A percentile compares a stretch with the other conserved stretches of the same genome.
Conservation (phyloP, 2,329 filamentous ascomycete genomes). For the Paraphaeosphaeria sporulosa region DNA sequence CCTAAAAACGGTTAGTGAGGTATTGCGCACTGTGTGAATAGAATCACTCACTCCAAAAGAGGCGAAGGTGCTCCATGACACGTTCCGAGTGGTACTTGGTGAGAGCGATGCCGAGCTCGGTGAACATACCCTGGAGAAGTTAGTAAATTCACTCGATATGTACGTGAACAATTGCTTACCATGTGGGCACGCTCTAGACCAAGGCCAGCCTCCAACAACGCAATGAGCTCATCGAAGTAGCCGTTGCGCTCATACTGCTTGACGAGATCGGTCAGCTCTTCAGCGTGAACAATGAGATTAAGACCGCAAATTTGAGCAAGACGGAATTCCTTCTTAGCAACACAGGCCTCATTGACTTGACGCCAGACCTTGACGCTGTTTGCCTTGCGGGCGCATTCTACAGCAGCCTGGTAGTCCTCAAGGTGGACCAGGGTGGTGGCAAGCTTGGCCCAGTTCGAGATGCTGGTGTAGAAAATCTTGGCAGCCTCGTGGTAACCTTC, state of each 20-base stretch:
- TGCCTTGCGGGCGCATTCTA: slow-evolving; percentile 96
- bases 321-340: slow-evolving; percentile 98
- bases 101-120: slow-evolving; percentile 86
- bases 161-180: not conserved
- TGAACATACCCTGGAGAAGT: slow-evolving; percentile 96
- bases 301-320: slow-evolving; percentile 98
- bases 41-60: slow-evolving; percentile 77
- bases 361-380: slow-evolving; percentile 99
- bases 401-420: slow-evolving; percentile 94
- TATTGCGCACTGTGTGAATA: not conserved
- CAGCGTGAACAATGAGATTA: slow-evolving; percentile 96
- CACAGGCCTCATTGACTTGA: slow-evolving; percentile 95
- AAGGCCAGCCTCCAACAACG: slow-evolving; percentile 90
- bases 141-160: no score
- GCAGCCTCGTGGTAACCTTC: slow-evolving; percentile 95
- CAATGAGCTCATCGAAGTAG: slow-evolving; percentile 98
- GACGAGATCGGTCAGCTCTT: slow-evolving; percentile 90
- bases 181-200: slow-evolving; percentile 77
- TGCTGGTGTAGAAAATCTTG: slow-evolving; percentile 98
- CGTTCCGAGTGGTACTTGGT: slow-evolving; percentile 95
- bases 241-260: slow-evolving; percentile 97
- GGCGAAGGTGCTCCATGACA: slow-evolving; percentile 97
- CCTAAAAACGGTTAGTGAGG: slow-evolving; percentile 35
- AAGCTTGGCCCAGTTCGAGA: slow-evolving; percentile 99
- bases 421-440: slow-evolving; percentile 97